Conservation (phyloP, 805 yeast species). For the Ogataea ramenticola region DNA sequence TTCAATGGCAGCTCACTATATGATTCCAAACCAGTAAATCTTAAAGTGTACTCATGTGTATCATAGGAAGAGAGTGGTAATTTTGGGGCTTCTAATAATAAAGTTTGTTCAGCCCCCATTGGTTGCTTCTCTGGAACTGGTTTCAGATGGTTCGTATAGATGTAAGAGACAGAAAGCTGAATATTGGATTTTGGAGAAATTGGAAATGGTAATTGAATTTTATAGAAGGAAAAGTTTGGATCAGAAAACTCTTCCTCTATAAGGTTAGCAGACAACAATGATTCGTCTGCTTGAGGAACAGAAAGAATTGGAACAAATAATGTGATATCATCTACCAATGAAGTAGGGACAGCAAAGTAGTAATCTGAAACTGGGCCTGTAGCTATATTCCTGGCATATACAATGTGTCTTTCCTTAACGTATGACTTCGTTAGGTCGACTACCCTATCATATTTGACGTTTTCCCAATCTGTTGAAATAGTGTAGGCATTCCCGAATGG, state of each 20-base stretch:
- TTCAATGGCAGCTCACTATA: conserved; percentile 11
- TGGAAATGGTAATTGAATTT: conserved; percentile 52
- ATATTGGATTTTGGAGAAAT: conserved; percentile 54
- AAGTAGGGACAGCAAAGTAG: conserved; percentile 49
- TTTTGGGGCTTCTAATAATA: conserved; percentile 44
- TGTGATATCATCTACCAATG: conserved; percentile 19
- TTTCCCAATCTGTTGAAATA: conserved; percentile 40
- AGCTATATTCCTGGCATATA: conserved; percentile 55
- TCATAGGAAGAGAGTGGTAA: conserved; percentile 56
- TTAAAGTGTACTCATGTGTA: conserved; percentile 40
- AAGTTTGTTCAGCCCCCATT: conserved; percentile 53
- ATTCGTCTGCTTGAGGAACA: conserved; percentile 11
- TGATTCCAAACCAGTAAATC: conserved; percentile 30
- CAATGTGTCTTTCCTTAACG: conserved; percentile 49
- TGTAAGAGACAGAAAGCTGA: conserved; percentile 41
- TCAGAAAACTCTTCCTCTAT: conserved; percentile 6
- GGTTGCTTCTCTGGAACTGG: conserved; percentile 62
- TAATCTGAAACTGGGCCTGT: conserved; percentile 47
- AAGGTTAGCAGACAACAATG: conserved; percentile 14
- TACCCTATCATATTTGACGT: conserved; percentile 44
- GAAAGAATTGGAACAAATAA: conserved; percentile 17
- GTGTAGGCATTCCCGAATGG: conserved; percentile 7
- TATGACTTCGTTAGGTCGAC: conserved; percentile 64
- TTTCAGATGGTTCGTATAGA: conserved; percentile 36
- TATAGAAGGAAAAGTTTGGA: conserved; percentile 28